These are phyloP conservation scores for Aspergillus sp. DNA, from an alignment of 2,329 filamentous ascomycete species.

Conservation along the genomic window DNA sequence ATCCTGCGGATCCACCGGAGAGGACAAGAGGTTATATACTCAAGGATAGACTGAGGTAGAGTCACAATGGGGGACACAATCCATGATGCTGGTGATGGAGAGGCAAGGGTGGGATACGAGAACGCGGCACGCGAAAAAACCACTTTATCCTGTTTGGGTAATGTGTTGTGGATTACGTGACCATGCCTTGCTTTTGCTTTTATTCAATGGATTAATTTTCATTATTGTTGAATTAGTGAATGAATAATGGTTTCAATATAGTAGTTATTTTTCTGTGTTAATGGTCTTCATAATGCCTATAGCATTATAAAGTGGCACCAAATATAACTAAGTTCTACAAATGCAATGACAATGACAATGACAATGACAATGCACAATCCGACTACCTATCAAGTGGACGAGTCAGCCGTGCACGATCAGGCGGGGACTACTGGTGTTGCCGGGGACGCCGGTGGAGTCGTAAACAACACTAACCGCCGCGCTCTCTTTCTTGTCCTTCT, in stretches of 20 bases:
- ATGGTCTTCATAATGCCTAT: no score
- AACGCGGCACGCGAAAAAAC: constrained; percentile 29
- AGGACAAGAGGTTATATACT: background rate
- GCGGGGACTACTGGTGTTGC: background rate
- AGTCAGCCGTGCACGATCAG: constrained; percentile 8
- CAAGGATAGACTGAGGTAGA: background rate
- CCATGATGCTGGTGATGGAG: constrained; percentile 12
- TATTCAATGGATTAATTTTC: background rate
- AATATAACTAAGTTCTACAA: no score
- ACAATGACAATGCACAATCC: no score
- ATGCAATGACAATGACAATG: no score
- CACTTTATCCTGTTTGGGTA: constrained; percentile 39
- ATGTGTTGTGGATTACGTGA: constrained; percentile 25
- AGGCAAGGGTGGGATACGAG: constrained; percentile 8
- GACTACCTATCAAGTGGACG: background rate
- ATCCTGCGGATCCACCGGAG: background rate
- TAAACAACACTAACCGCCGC: background rate
- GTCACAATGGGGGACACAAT: background rate
- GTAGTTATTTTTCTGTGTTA: no score
- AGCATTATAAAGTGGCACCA: no score
- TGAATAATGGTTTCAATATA: no score
- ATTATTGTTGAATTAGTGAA: background rate
- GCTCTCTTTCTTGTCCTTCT: background rate
- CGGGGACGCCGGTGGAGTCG: background rate
- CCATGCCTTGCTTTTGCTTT: background rate